phyloP scores from a whole-genome alignment of 352 stramenopile genomes.

The Chrysophaeum taylorii region DNA sequence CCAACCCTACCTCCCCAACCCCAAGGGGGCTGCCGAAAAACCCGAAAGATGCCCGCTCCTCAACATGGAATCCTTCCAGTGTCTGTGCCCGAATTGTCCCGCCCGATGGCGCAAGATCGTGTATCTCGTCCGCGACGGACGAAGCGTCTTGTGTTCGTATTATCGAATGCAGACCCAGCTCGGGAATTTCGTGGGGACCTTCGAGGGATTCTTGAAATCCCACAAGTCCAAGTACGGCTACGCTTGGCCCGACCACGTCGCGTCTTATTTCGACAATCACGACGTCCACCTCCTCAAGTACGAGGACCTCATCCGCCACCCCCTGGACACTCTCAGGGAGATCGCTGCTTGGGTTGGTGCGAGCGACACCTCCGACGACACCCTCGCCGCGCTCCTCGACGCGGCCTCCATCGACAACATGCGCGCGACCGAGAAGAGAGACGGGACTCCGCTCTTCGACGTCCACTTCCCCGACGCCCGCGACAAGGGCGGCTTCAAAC shows the following conservation, averaged over 20 bases:
- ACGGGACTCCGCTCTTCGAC: slow-evolving; percentile 5
- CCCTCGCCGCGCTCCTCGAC: background rate
- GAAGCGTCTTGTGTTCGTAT: background rate
- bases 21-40: background rate
- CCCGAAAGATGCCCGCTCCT: background rate
- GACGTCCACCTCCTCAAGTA: too few species aligned
- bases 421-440: background rate
- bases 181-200: background rate
- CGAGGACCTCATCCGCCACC: too few species aligned
- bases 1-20: background rate
- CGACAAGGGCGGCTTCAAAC: background rate
- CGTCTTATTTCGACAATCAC: background rate
- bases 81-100: slow-evolving; percentile 6
- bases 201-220: background rate
- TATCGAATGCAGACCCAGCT: background rate
- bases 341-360: too few species aligned
- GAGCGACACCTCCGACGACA: background rate
- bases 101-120: background rate
- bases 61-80: background rate
- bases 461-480: background rate
- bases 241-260: background rate
- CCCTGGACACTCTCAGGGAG: too few species aligned
- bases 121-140: background rate
- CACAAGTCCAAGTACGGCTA: background rate
- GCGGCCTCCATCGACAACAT: background rate